phyloP scores from a whole-genome alignment of 176 grass and related monocot species.

The Carex littledalei region DNA sequence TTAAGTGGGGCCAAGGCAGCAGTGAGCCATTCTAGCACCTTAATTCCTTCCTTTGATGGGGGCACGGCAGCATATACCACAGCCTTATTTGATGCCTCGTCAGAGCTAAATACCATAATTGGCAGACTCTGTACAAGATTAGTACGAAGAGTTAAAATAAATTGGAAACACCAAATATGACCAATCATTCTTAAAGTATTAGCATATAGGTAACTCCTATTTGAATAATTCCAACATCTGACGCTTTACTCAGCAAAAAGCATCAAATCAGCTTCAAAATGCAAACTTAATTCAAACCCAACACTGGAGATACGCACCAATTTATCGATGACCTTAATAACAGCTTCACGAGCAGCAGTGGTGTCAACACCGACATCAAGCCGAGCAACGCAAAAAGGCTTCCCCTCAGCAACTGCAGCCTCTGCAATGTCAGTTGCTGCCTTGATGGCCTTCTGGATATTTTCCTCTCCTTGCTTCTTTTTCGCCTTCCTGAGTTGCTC shows the following conservation, averaged over 20 bases:
- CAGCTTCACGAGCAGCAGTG: constrained; percentile 73
- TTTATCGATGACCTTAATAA: constrained; percentile 59
- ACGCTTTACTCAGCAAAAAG: neutral
- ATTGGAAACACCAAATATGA: neutral
- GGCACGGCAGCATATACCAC: constrained; percentile 76
- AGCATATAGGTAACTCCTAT: neutral
- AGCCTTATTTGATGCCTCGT: constrained; percentile 62
- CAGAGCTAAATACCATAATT: constrained; percentile 85
- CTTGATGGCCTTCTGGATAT: constrained; percentile 74
- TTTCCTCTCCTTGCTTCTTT: constrained; percentile 85
- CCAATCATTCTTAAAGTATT: neutral
- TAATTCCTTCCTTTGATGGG: constrained; percentile 36
- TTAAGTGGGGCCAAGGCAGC: constrained; percentile 69
- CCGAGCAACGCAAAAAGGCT: constrained; percentile 47
- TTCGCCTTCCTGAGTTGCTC: constrained; percentile 84
- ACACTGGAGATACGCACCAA: constrained; percentile 31
- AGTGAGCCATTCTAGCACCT: constrained; percentile 82
- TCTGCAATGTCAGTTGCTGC: constrained; percentile 51
- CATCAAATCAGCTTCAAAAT: neutral
- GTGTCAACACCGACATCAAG: constrained; percentile 79
- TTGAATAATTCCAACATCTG: neutral
- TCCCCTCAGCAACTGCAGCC: constrained; percentile 55
- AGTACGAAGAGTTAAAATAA: neutral
- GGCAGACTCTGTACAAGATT: constrained; percentile 42
- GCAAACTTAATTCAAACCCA: neutral